phyloP scores from a whole-genome alignment of 164 flowering plant species.

The Amborella trichopoda region DNA sequence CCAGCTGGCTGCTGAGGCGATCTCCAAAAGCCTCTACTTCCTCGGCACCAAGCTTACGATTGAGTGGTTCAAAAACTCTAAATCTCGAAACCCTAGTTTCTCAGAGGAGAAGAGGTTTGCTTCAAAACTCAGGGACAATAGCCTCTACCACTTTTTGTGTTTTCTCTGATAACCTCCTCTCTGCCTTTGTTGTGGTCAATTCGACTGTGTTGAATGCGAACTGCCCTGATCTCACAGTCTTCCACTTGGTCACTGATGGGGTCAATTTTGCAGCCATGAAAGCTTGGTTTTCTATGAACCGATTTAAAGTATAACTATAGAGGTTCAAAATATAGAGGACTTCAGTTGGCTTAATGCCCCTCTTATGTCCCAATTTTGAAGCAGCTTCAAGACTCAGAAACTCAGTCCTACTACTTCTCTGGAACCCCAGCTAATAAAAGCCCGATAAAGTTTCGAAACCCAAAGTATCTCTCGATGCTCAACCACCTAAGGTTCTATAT shows the following conservation, averaged over 20 bases:
- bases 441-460: conserved; percentile 77
- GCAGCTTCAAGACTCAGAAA: conserved; percentile 77
- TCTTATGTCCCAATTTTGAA: conserved; percentile 79
- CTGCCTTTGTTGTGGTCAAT: conserved; percentile 78
- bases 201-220: conserved; percentile 57
- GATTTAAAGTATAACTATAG: conserved; percentile 54
- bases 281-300: conserved; percentile 73
- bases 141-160: conserved; percentile 64
- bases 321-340: conserved; percentile 72
- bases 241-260: conserved; percentile 80
- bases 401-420: conserved; percentile 69
- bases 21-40: conserved; percentile 74
- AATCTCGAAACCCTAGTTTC: conserved; percentile 26
- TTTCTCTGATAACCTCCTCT: conserved; percentile 82
- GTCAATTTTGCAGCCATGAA: conserved; percentile 75
- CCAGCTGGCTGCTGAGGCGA: conserved; percentile 84
- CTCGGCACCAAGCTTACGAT: conserved; percentile 54
- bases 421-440: conserved; percentile 42
- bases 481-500: conserved; percentile 85
- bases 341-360: conserved; percentile 84
- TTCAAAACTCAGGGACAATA: conserved; percentile 37
- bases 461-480: conserved; percentile 81
- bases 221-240: conserved; percentile 48
- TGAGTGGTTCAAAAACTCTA: conserved; percentile 51
- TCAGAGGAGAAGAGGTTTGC: conserved; percentile 16